Conservation (phyloP, 176 grass and related monocot species). For the Musa itinerans region DNA sequence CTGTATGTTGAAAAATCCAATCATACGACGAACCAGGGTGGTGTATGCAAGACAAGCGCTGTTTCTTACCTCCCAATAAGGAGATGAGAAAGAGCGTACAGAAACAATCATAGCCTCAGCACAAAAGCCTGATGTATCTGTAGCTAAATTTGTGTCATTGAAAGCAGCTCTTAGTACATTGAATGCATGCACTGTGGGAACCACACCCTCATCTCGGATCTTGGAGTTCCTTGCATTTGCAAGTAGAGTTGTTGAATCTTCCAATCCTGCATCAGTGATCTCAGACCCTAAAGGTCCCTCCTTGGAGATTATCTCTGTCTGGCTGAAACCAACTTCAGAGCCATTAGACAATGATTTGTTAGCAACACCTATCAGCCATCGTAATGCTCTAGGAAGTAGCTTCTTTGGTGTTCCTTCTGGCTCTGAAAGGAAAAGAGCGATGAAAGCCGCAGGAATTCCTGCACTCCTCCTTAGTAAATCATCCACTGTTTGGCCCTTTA, state of each 20-base stretch:
- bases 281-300: slow-evolving; percentile 21
- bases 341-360: slow-evolving; percentile 58
- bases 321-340: slow-evolving; percentile 24
- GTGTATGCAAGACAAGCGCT: slow-evolving; percentile 92
- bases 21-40: slow-evolving; percentile 71
- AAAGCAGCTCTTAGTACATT: slow-evolving; percentile 89
- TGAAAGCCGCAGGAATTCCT: slow-evolving; percentile 92
- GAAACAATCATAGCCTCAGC: slow-evolving; percentile 87
- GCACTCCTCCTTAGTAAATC: slow-evolving; percentile 91
- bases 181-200: slow-evolving; percentile 88
- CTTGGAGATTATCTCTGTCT: slow-evolving; percentile 20
- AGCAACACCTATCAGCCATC: slow-evolving; percentile 65
- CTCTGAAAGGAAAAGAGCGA: slow-evolving; percentile 82
- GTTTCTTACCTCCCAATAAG: slow-evolving; percentile 96
- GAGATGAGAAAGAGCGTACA: slow-evolving; percentile 77
- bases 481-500: slow-evolving; percentile 88
- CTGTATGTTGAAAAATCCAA: slow-evolving; percentile 89
- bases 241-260: slow-evolving; percentile 25
- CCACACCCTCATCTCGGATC: slow-evolving; percentile 67
- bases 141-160: slow-evolving; percentile 79
- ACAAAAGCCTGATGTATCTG: slow-evolving; percentile 83
- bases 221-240: slow-evolving; percentile 57
- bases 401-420: slow-evolving; percentile 93
- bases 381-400: slow-evolving; percentile 72
- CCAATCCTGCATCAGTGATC: slow-evolving; percentile 10